A percentile compares a stretch with the other conserved stretches of the same genome.
Evolutionary conservation across 2,329 filamentous ascomycete species (phyloP).

Genomic region (Atkinsonella hypoxylon): DNA sequence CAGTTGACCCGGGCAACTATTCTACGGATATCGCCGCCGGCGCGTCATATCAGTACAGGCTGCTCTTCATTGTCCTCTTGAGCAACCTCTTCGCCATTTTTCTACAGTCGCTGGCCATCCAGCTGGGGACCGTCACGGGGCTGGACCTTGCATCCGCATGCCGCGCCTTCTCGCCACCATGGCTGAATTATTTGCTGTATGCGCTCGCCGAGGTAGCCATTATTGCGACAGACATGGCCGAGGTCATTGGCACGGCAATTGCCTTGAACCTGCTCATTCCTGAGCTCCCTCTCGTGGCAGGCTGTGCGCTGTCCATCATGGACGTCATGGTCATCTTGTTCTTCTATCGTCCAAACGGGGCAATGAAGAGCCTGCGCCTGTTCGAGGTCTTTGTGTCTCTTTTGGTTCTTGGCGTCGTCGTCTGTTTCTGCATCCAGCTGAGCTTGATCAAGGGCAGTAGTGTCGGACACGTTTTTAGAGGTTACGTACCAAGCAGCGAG

Average conservation of each 20-base stretch:
- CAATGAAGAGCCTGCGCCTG: conserved; percentile 45
- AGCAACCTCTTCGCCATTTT: conserved; percentile 62
- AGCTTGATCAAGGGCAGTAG: conserved; percentile 42
- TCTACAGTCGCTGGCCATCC: conserved; percentile 55
- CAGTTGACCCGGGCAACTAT: conserved; percentile 54
- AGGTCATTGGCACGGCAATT: conserved; percentile 61
- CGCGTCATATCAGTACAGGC: conserved; percentile 49
- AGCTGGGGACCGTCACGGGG: conserved; percentile 57
- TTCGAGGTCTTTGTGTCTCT: conserved; percentile 54
- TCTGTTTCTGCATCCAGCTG: conserved; percentile 61
- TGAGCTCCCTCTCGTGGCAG: conserved; percentile 52
- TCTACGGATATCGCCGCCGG: conserved; percentile 59
- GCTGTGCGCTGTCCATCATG: conserved; percentile 55
- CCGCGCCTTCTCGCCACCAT: conserved; percentile 50
- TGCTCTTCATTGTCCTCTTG: conserved; percentile 57
- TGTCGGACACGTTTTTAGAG: conserved; percentile 48
- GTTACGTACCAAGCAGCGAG: conserved; percentile 50
- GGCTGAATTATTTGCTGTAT: conserved; percentile 53
- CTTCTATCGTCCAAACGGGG: conserved; percentile 50
- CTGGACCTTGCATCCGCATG: conserved; percentile 56
- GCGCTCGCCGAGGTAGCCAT: conserved; percentile 54
- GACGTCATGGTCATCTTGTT: conserved; percentile 57
- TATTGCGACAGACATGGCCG: conserved; percentile 60
- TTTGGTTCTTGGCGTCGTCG: conserved; percentile 54
- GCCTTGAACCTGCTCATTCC: conserved; percentile 54